Conservation (phyloP, 192 early-diverging fungal genomes). For the Kickxella alabastrina region DNA sequence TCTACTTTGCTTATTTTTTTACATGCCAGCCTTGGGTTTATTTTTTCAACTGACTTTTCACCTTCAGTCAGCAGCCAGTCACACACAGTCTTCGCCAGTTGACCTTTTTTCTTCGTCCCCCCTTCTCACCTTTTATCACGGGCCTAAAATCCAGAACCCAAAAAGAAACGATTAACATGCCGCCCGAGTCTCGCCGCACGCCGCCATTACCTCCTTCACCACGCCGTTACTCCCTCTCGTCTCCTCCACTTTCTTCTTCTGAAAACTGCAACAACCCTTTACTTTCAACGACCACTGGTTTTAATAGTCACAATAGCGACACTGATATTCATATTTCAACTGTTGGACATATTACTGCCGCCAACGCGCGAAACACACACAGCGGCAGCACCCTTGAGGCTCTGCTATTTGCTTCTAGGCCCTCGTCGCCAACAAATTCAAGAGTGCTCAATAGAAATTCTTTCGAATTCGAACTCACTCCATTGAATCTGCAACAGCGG, state of each 20-base stretch:
- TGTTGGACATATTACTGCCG: no score
- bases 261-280: no score
- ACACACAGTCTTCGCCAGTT: background rate
- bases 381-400: no score
- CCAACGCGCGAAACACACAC: no score
- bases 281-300: no score
- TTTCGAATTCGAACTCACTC: constrained; percentile 5
- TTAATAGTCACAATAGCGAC: no score
- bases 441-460: background rate
- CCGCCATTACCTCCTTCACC: background rate
- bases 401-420: no score
- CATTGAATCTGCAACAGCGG: constrained; percentile 1
- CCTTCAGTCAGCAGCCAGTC: background rate
- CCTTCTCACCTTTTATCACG: background rate
- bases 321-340: no score
- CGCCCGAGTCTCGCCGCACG: background rate
- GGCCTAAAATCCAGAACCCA: background rate
- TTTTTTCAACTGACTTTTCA: no score
- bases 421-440: no score
- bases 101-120: background rate
- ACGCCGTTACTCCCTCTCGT: background rate
- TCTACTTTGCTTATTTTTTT: no score
- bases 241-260: background rate
- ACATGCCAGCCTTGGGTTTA: no score
- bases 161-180: background rate